Conservation (phyloP, 2,329 filamentous ascomycete species). For the Exophiala aquamarina region DNA sequence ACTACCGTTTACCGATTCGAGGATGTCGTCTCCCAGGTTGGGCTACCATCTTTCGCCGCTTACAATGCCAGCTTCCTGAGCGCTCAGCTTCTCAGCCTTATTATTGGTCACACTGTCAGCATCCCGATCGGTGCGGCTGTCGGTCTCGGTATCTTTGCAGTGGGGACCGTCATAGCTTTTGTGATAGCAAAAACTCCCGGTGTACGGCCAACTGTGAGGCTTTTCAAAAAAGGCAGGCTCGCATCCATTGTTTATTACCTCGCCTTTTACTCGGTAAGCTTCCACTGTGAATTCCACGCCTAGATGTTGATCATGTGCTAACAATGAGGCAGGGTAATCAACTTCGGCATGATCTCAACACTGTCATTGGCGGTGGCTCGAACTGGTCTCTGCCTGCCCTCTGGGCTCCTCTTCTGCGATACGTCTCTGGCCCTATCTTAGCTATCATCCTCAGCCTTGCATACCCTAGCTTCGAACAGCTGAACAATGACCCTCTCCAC, state of each 20-base stretch:
- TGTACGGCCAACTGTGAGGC: slow-evolving; percentile 37
- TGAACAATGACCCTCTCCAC: slow-evolving; percentile 52
- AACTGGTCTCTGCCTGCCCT: slow-evolving; percentile 59
- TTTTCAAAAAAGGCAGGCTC: slow-evolving; percentile 42
- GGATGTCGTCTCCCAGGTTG: slow-evolving; percentile 54
- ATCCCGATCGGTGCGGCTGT: slow-evolving; percentile 49
- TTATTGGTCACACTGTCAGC: slow-evolving; percentile 47
- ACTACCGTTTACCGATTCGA: slow-evolving; percentile 57
- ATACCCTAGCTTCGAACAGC: slow-evolving; percentile 50
- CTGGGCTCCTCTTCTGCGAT: slow-evolving; percentile 52
- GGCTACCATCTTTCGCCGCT: slow-evolving; percentile 45
- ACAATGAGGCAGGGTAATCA: slow-evolving; percentile 50
- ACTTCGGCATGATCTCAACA: slow-evolving; percentile 56
- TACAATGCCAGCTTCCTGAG: slow-evolving; percentile 58
- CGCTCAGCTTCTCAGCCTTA: slow-evolving; percentile 53
- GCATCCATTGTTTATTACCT: slow-evolving; percentile 53
- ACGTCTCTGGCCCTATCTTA: slow-evolving; percentile 50
- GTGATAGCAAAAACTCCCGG: slow-evolving; percentile 45
- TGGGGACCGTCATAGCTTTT: slow-evolving; percentile 41
- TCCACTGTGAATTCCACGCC: not conserved
- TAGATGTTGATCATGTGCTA: not conserved
- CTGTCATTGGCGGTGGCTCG: slow-evolving; percentile 52
- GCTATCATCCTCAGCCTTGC: slow-evolving; percentile 55
- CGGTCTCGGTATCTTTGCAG: slow-evolving; percentile 54
- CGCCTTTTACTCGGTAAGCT: slow-evolving; percentile 57